Percentiles rank a stretch among this genome's conserved stretches.
Conservation (phyloP, 306 rosid genomes). For the Dalbergia cochinchinensis region DNA sequence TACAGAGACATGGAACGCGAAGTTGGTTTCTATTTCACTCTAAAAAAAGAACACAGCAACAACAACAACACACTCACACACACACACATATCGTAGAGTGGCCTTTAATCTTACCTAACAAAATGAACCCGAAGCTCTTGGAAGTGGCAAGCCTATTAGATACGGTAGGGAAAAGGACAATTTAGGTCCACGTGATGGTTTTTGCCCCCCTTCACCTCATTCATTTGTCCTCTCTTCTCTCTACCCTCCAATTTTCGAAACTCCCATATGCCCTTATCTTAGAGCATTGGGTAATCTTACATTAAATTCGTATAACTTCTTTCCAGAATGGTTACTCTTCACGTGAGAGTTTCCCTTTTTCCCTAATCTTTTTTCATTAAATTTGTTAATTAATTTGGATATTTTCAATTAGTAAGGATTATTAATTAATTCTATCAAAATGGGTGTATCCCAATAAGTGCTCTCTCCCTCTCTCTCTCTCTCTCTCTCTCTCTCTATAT, state of each 20-base stretch:
- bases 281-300: not conserved
- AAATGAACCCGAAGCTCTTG: constrained; percentile 60
- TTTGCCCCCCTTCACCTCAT: constrained; percentile 38
- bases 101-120: constrained; percentile 49
- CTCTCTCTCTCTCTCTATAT: no score
- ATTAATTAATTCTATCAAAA: not conserved
- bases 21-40: constrained; percentile 6
- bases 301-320: constrained; percentile 27
- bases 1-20: not conserved
- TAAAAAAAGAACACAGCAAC: not conserved
- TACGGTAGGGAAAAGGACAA: constrained; percentile 56
- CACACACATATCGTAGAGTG: constrained; percentile 32
- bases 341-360: not conserved
- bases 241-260: constrained; percentile 19
- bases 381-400: not conserved
- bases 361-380: not conserved
- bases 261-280: constrained; percentile 23
- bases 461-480: no score
- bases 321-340: not conserved
- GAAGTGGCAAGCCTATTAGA: constrained; percentile 42
- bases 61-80: not conserved
- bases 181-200: constrained; percentile 62
- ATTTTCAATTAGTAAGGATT: not conserved
- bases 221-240: constrained; percentile 47
- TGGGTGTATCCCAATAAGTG: no score